Conservation (phyloP, 257 asterid genomes). For the Leptodermis oblonga region DNA sequence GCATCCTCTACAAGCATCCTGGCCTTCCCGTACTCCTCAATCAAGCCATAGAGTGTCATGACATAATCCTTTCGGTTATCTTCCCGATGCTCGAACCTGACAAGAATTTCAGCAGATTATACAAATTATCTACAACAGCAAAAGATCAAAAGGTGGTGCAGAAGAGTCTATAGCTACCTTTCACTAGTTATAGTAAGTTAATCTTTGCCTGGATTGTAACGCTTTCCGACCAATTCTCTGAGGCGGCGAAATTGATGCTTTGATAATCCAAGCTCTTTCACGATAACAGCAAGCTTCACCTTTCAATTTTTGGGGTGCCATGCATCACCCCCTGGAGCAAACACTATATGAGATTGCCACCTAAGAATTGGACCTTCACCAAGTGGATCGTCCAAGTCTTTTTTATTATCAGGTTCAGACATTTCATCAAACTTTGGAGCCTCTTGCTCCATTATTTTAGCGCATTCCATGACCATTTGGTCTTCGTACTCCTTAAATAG, state of each 20-base stretch:
- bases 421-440: constrained; percentile 45
- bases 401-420: constrained; percentile 29
- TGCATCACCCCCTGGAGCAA: constrained; percentile 86
- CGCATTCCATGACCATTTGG: constrained; percentile 68
- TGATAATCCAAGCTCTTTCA: constrained; percentile 77
- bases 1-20: constrained; percentile 57
- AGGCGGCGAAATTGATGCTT: constrained; percentile 70
- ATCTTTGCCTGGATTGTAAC: constrained; percentile 85
- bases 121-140: not conserved
- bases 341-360: constrained; percentile 81
- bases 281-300: constrained; percentile 75
- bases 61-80: constrained; percentile 96
- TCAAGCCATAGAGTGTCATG: constrained; percentile 62
- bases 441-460: constrained; percentile 56
- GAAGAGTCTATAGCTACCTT: constrained; percentile 43
- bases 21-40: constrained; percentile 88
- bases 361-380: constrained; percentile 89
- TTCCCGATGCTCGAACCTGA: constrained; percentile 86
- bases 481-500: constrained; percentile 88
- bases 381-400: constrained; percentile 63
- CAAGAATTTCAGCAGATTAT: not conserved
- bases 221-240: constrained; percentile 77
- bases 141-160: not conserved
- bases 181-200: constrained; percentile 91
- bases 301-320: constrained; percentile 94